Evolutionary conservation across 371 early-diverging fungal species (phyloP).

Genomic region (Chytridiales sp.): DNA sequence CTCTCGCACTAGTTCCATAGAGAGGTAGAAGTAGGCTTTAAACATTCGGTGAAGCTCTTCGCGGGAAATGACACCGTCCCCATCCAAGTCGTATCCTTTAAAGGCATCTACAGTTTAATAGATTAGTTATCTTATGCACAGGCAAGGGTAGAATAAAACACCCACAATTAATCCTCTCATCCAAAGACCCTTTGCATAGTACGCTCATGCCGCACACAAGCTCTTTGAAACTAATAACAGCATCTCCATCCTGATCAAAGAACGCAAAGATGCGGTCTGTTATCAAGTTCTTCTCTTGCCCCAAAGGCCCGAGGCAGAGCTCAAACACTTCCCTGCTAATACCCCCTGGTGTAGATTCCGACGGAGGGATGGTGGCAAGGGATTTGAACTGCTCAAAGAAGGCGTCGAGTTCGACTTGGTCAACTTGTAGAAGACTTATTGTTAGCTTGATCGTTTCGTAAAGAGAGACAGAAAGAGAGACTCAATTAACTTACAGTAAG

Average conservation of each 20-base stretch:
- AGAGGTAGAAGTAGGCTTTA: conserved; percentile 85
- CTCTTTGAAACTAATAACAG: conserved; percentile 75
- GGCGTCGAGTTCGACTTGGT: conserved; percentile 78
- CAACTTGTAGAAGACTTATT: too few relatives aligned
- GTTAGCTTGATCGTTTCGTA: neutral
- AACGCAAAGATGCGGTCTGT: conserved; percentile 85
- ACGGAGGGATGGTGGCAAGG: conserved; percentile 62
- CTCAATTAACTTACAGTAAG: conserved; percentile 64
- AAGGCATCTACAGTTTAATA: conserved; percentile 67
- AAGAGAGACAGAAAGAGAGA: conserved; percentile 1
- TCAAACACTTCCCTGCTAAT: conserved; percentile 80
- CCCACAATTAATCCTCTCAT: conserved; percentile 82
- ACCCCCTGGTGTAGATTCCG: conserved; percentile 57
- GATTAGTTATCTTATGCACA: neutral
- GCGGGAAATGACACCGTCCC: conserved; percentile 80
- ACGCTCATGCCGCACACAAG: conserved; percentile 81
- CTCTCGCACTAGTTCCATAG: conserved; percentile 85
- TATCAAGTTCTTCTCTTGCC: conserved; percentile 80
- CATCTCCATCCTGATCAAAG: conserved; percentile 83
- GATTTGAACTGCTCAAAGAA: conserved; percentile 83
- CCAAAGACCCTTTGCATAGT: conserved; percentile 82
- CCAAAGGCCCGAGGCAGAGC: conserved; percentile 83
- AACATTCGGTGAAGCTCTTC: conserved; percentile 86
- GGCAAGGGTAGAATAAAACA: neutral
- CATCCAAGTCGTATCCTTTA: conserved; percentile 89